These are phyloP conservation scores for Xylaria sp. DNA, from an alignment of 2,329 filamentous ascomycete genomes.

Conservation along the genomic window DNA sequence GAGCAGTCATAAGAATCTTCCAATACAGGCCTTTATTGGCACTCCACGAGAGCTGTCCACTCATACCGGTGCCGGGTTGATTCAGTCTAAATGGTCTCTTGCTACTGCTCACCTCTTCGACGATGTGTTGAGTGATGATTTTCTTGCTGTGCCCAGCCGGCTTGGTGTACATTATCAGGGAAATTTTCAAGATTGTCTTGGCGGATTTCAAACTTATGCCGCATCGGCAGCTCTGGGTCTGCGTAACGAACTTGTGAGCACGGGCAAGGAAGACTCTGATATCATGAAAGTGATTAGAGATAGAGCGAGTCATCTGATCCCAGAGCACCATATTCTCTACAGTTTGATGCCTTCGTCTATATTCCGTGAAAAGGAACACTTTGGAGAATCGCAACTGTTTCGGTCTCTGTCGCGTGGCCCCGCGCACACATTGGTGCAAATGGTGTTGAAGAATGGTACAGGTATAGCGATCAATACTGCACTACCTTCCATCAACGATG, in stretches of 20 bases:
- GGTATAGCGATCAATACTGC: constrained; percentile 88
- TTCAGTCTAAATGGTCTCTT: constrained; percentile 84
- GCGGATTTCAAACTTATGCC: constrained; percentile 94
- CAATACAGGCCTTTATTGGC: constrained; percentile 90
- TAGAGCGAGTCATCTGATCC: constrained; percentile 80
- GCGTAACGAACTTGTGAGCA: constrained; percentile 87
- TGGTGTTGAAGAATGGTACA: constrained; percentile 75
- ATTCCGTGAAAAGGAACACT: constrained; percentile 80
- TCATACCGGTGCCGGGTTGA: constrained; percentile 72
- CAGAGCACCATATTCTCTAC: constrained; percentile 80
- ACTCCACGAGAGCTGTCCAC: constrained; percentile 88
- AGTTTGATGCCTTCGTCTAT: constrained; percentile 83
- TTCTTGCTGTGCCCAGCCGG: constrained; percentile 87
- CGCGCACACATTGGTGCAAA: constrained; percentile 68
- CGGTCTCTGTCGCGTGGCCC: constrained; percentile 77
- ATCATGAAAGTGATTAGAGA: constrained; percentile 87
- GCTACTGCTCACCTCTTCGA: constrained; percentile 90
- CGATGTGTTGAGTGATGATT: constrained; percentile 86
- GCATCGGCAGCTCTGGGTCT: constrained; percentile 90
- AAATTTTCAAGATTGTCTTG: constrained; percentile 95
- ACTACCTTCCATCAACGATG: constrained; percentile 85
- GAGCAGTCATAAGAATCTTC: constrained; percentile 61
- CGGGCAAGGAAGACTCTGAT: constrained; percentile 88
- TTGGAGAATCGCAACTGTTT: constrained; percentile 77
- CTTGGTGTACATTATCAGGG: constrained; percentile 91